phyloP scores from a whole-genome alignment of 1,284 basidiomycete genomes.

The Wolfiporia cocos region DNA sequence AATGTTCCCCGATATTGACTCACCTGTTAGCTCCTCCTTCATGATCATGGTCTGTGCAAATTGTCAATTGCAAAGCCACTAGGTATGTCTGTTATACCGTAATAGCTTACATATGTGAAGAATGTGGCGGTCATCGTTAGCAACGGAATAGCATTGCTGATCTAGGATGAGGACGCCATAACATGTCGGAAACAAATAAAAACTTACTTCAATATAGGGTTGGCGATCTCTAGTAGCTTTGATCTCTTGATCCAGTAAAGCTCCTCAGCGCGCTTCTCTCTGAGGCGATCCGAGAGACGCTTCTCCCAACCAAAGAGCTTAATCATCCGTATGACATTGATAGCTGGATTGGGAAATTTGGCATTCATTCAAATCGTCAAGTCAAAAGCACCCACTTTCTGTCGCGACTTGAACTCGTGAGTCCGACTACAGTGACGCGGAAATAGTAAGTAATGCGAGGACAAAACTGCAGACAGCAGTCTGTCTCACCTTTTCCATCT shows the following conservation, averaged over 20 bases:
- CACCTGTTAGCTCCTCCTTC: conserved; percentile 27
- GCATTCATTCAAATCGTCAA: neutral
- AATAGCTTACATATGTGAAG: conserved; percentile 39
- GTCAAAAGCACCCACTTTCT: neutral
- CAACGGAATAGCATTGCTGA: conserved; percentile 56
- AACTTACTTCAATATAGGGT: conserved; percentile 34
- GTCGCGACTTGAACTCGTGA: conserved; percentile 34
- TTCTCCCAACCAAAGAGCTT: conserved; percentile 56
- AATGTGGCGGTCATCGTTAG: conserved; percentile 66
- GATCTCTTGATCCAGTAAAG: conserved; percentile 38
- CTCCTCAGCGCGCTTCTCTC: conserved; percentile 48
- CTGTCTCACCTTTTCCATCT: conserved; percentile 23
- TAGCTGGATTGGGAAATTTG: conserved; percentile 17
- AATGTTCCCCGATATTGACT: too few species aligned
- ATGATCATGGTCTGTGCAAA: conserved; percentile 28
- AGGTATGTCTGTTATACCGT: neutral
- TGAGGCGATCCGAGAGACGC: conserved; percentile 35
- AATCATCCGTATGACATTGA: conserved; percentile 37
- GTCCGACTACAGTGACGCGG: conserved; percentile 32
- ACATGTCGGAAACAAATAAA: conserved; percentile 12
- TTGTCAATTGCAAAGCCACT: neutral
- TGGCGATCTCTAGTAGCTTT: conserved; percentile 31
- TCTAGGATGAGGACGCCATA: too few species aligned
- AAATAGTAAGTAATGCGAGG: neutral
- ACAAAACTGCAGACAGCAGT: neutral